Evolutionary conservation across 2,329 filamentous ascomycete genomes (phyloP).

Genomic region (Alternaria sp.): DNA sequence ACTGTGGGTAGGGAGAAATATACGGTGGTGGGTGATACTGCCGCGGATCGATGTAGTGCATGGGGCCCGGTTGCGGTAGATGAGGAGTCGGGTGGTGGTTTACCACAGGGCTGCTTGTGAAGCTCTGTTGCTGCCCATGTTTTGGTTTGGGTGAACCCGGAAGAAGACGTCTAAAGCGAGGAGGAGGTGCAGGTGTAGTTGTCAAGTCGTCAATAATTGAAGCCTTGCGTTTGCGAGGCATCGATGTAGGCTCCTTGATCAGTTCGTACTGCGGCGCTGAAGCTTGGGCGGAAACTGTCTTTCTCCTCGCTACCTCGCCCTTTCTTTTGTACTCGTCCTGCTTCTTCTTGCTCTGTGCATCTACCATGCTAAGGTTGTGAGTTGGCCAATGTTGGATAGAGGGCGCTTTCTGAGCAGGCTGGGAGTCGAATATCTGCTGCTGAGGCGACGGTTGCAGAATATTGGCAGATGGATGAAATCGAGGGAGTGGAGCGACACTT

Average conservation of each 20-base stretch:
- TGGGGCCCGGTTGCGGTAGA: background rate
- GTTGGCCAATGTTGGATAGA: conserved; percentile 24
- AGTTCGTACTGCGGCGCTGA: background rate
- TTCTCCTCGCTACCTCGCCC: background rate
- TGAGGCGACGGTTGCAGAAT: background rate
- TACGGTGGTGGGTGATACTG: background rate
- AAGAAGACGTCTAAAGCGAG: background rate
- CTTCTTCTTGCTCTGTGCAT: conserved; percentile 4
- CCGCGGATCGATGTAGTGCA: background rate
- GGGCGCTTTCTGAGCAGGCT: background rate
- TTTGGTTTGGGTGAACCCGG: background rate
- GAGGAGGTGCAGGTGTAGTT: background rate
- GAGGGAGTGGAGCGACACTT: background rate
- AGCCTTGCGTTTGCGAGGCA: background rate
- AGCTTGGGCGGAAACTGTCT: background rate
- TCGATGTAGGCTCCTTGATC: background rate
- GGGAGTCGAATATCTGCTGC: background rate
- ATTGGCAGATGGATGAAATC: background rate
- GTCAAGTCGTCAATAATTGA: background rate
- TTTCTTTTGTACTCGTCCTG: conserved; percentile 6
- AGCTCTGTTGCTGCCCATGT: background rate
- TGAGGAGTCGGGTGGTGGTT: background rate
- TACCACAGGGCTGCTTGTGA: background rate
- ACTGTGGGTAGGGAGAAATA: background rate
- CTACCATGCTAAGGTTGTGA: background rate